These are phyloP conservation scores for Pilasporangium apinafurcum DNA, from an alignment of 352 stramenopile species.

Conservation along the genomic window DNA sequence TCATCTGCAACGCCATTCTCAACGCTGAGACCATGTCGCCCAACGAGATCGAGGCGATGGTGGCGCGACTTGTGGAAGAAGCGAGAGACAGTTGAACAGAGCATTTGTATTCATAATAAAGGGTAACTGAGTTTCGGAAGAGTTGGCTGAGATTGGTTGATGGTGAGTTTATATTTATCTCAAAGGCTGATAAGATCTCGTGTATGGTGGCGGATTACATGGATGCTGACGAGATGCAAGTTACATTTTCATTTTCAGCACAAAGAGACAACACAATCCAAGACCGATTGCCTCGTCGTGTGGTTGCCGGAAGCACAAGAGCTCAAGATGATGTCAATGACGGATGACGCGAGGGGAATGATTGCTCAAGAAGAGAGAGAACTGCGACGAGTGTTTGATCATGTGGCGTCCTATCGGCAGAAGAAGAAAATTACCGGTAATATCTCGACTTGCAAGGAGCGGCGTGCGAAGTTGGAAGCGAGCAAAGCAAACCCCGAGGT, in stretches of 20 bases:
- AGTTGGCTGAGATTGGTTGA: too few relatives aligned
- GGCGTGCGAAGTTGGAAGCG: constrained; percentile 49
- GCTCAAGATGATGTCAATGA: constrained; percentile 60
- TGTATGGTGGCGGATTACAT: not conserved
- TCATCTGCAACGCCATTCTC: constrained; percentile 85
- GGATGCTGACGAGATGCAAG: not conserved
- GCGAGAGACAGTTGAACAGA: constrained; percentile 29
- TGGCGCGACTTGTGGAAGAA: constrained; percentile 60
- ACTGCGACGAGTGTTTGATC: constrained; percentile 92
- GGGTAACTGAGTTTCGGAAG: too few relatives aligned
- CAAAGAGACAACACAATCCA: not conserved
- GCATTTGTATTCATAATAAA: too few relatives aligned
- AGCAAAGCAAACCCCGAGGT: constrained; percentile 65
- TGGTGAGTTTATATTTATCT: constrained; percentile 1
- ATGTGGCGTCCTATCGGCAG: constrained; percentile 87
- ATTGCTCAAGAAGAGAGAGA: constrained; percentile 94
- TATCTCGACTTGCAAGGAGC: constrained; percentile 44
- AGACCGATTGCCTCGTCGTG: not conserved
- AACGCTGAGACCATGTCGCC: constrained; percentile 85
- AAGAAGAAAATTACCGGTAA: constrained; percentile 69
- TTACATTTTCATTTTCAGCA: not conserved
- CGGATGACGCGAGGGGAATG: constrained; percentile 79
- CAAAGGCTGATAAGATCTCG: not conserved
- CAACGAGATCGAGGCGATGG: constrained; percentile 74
- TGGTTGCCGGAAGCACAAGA: not conserved